Conservation (phyloP, 169 alveolate genomes). For the Cryptosporidium sp. region DNA sequence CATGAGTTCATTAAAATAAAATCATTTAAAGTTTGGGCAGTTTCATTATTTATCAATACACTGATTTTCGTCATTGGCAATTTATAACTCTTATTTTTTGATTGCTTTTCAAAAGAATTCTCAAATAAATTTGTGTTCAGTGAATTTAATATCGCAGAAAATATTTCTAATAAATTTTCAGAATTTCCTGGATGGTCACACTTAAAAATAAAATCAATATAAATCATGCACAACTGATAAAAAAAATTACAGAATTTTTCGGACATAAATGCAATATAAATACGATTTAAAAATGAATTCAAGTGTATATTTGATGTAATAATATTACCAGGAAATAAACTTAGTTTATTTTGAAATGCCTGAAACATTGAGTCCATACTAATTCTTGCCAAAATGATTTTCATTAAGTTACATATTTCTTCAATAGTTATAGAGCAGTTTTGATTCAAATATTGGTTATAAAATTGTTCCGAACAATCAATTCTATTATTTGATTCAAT, state of each 20-base stretch:
- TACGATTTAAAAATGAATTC: conserved; percentile 1
- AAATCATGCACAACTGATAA: neutral
- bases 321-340: neutral
- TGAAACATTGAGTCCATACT: neutral
- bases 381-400: neutral
- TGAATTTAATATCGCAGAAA: neutral
- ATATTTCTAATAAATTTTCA: neutral
- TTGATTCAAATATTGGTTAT: neutral
- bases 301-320: neutral
- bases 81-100: neutral
- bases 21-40: neutral
- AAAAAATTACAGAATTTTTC: neutral
- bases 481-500: neutral
- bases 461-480: neutral
- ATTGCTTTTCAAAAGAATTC: neutral
- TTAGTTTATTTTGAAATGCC: neutral
- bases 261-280: conserved; percentile 14
- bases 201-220: conserved; percentile 14
- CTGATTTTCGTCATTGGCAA: neutral
- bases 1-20: neutral
- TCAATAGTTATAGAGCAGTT: conserved; percentile 8
- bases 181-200: conserved; percentile 61
- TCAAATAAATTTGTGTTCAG: neutral
- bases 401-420: neutral
- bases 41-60: neutral